Conservation (phyloP, 2,329 filamentous ascomycete species). For the Fusarium armeniacum region DNA sequence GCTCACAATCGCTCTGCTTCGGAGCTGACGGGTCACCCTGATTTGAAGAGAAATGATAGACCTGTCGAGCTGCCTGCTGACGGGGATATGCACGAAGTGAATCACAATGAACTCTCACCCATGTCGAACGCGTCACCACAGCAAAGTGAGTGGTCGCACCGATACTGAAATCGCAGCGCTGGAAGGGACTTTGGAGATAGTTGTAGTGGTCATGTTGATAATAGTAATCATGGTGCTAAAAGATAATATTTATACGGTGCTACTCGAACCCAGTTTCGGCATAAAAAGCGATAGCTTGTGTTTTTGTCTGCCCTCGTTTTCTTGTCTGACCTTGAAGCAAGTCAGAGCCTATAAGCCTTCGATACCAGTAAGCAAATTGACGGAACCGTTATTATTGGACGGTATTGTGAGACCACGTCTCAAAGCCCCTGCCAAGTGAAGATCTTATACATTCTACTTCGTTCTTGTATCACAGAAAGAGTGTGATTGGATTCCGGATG, state of each 20-base stretch:
- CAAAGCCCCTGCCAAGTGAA: too few species aligned
- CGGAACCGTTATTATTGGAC: fast-evolving
- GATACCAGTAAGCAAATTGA: fast-evolving
- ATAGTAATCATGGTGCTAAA: not conserved
- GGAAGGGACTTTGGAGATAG: not conserved
- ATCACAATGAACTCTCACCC: not conserved
- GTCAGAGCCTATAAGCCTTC: too few species aligned
- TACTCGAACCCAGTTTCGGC: not conserved
- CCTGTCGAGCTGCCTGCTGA: conserved; percentile 4
- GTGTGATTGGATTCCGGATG: not conserved
- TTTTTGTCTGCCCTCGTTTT: too few species aligned
- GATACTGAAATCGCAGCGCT: not conserved
- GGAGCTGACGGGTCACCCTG: conserved; percentile 2
- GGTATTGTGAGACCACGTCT: too few species aligned
- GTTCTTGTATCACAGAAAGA: not conserved
- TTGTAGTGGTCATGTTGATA: not conserved
- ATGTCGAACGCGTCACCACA: not conserved
- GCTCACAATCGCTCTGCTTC: not conserved
- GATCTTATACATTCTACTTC: too few species aligned
- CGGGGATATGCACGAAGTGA: not conserved
- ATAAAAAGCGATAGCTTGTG: too few species aligned
- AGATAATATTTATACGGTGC: not conserved
- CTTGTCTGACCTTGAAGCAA: too few species aligned
- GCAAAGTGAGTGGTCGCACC: conserved; percentile 3
- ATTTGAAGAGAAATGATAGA: not conserved